Evolutionary conservation across 305 asterid genomes (phyloP).

Genomic region (Salvia sclarea): DNA sequence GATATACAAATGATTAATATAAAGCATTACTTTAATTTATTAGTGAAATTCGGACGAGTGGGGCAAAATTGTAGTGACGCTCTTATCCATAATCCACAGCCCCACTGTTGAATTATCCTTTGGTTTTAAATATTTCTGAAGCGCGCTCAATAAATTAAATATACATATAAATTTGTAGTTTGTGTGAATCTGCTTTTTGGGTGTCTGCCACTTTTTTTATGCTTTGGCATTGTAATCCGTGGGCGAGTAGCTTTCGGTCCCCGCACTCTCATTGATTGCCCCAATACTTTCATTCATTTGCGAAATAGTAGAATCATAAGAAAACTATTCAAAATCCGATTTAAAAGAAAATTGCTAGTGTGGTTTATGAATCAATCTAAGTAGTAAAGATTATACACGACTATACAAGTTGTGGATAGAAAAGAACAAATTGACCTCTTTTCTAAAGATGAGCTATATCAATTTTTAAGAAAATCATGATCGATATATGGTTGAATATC

Average conservation of each 20-base stretch:
- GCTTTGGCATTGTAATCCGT: slow-evolving; percentile 30
- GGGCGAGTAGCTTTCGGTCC: slow-evolving; percentile 35
- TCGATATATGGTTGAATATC: no score
- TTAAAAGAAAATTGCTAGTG: no score
- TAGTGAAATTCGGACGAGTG: slow-evolving; percentile 17
- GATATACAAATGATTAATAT: no score
- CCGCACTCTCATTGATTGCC: slow-evolving; percentile 23
- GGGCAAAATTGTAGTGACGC: slow-evolving; percentile 26
- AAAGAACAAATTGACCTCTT: no score
- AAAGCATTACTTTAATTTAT: background rate
- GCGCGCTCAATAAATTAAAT: no score
- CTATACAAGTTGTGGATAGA: no score
- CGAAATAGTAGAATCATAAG: background rate
- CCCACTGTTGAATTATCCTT: background rate
- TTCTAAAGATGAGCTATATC: no score
- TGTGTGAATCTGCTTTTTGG: slow-evolving; percentile 22
- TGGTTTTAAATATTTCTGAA: background rate
- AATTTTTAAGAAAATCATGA: no score
- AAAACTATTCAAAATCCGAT: no score
- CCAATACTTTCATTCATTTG: slow-evolving; percentile 15
- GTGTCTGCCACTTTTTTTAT: slow-evolving; percentile 37
- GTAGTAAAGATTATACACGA: no score
- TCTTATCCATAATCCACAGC: slow-evolving; percentile 31
- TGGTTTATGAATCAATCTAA: no score
- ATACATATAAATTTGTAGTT: background rate